phyloP scores from a whole-genome alignment of 257 asterid species.

The Nicotiana noctiflora region DNA sequence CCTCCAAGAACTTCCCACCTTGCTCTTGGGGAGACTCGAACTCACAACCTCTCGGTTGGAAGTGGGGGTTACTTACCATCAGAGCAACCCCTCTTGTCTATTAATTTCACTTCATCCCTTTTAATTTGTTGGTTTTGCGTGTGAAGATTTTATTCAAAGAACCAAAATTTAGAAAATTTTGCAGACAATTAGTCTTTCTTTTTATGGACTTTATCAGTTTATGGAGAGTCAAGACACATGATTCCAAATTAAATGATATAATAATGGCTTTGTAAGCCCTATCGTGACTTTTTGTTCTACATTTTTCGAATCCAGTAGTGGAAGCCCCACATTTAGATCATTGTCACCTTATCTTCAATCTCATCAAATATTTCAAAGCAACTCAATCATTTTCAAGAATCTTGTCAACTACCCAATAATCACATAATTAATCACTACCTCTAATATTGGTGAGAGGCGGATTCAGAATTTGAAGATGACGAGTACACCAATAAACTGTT shows the following conservation, averaged over 20 bases:
- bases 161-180: neutral
- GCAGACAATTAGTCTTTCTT: neutral
- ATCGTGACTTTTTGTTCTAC: neutral
- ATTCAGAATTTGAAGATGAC: no score
- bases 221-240: neutral
- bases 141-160: neutral
- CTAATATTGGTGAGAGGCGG: no score
- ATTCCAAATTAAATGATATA: neutral
- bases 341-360: neutral
- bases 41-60: no score
- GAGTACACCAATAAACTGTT: no score
- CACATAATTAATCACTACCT: neutral
- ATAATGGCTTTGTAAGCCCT: neutral
- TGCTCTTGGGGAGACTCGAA: no score
- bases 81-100: no score
- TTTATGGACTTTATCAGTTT: no score
- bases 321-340: neutral
- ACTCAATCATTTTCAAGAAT: slow-evolving; percentile 13
- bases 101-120: neutral
- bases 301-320: neutral
- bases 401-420: slow-evolving; percentile 1
- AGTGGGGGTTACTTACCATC: no score
- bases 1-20: no score
- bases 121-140: neutral
- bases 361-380: slow-evolving; percentile 3